Evolutionary conservation across 306 rosid genomes (phyloP), one percentile per base, ranked within the genome.

Genomic region (Prunus dulcis): DNA sequence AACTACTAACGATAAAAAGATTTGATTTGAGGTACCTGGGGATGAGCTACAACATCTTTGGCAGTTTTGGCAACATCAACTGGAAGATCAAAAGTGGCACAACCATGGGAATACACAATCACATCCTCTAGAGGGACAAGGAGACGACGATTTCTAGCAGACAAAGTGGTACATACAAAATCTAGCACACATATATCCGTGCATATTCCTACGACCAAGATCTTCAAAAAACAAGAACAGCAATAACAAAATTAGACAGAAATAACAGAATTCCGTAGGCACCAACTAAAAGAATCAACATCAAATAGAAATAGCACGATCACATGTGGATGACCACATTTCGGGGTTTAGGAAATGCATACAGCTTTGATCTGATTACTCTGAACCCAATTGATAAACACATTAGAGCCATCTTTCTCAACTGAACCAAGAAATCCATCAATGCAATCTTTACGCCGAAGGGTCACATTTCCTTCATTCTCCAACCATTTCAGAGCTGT

Each of bases 171-270:
- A 64, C 89, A 82, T 56, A 85, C 93, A 81, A 95, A 92, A 86
- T 95, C 98, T 63, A 95, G 89, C 74, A 95, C 96, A 28, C 97
- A 95, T 74, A 95, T 67, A 71, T 92, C 98, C 6, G 97, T 92
- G 84, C 98, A 90, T 80, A 95, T 90, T 73, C 97, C 97, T 45
- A 86, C 84, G 47, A 90, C 96, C 88, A 95, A 71, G 82, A 95
- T 84, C 98, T 94, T 76, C 25, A 55, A 72, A 56, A 76, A 72
- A 5, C 34, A 38, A 63, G 83, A 43, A 79, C 80, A 56, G 49
- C 58, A 73, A 27, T 63, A 22, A 15, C 43, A 46, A 67, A 82
- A 62, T 82, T 67, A 77, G 72, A 51, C 66, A 34, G 55, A 55
- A 55, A 14, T 34, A 6, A 13, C 41, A 52, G 2, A 69, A 74